A percentile compares a stretch with the other conserved stretches of the same genome.
phyloP scores from a whole-genome alignment of 2,329 filamentous ascomycete species.

The Hypoxylon sp. region DNA sequence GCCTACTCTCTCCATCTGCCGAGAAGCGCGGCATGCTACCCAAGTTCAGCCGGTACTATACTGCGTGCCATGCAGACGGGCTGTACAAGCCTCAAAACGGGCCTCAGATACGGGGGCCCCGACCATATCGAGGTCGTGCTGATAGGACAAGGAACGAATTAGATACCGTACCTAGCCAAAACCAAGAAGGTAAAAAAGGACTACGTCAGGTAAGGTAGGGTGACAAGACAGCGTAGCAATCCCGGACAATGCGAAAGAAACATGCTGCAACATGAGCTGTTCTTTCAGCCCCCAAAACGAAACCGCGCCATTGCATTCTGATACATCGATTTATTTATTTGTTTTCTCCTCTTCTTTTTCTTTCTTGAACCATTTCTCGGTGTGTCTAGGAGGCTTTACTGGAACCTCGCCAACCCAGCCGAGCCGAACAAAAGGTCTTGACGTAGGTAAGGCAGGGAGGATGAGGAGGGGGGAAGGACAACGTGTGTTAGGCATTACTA shows the following conservation, averaged over 20 bases:
- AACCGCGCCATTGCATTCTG: constrained; percentile 26
- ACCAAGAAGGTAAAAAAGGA: not conserved
- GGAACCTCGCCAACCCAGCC: constrained; percentile 20
- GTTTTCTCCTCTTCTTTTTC: constrained; percentile 3
- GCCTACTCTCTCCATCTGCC: too few species aligned
- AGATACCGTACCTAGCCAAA: constrained; percentile 19
- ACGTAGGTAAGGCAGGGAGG: constrained; percentile 15
- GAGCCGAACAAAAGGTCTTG: too few species aligned
- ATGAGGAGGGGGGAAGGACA: constrained; percentile 5
- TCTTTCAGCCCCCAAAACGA: constrained; percentile 32
- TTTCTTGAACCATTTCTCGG: constrained; percentile 21
- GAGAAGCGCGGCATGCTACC: constrained; percentile 28
- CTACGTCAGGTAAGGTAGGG: constrained; percentile 31
- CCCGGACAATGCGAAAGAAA: constrained; percentile 24
- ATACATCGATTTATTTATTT: constrained; percentile 22
- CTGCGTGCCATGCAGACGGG: constrained; percentile 25
- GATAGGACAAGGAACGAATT: constrained; percentile 22
- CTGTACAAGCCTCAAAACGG: constrained; percentile 14
- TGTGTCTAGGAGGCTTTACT: constrained; percentile 32
- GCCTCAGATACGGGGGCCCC: constrained; percentile 19
- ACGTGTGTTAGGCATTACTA: too few species aligned
- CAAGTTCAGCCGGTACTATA: constrained; percentile 15
- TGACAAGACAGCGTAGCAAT: constrained; percentile 34
- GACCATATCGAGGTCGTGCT: constrained; percentile 16
- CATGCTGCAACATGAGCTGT: constrained; percentile 36